Base-by-base conservation (phyloP, 1,284 basidiomycete genomes). In the Hemileia vastatrix region DNA sequence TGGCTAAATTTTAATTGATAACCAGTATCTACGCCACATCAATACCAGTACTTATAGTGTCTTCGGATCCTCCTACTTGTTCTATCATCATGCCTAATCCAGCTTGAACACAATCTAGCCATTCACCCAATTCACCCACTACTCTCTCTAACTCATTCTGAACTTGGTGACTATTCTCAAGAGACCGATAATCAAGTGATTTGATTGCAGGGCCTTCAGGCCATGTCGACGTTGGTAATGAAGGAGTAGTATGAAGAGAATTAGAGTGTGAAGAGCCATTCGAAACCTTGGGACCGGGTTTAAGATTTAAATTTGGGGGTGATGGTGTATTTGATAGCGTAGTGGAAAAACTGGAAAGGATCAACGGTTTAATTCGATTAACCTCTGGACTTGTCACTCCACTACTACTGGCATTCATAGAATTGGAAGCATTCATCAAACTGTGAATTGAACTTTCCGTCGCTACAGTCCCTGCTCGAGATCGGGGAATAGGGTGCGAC, bases 11-110 rank as follows among this genome's bases (percentile, higher is more conserved):
- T n/a, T n/a, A n/a, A n/a, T n/a, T n/a, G n/a, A n/a, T n/a, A n/a
- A n/a, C n/a, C n/a, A n/a, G n/a, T n/a, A n/a, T n/a, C n/a, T n/a
- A n/a, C n/a, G n/a, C n/a, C n/a, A n/a, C n/a, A n/a, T n/a, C n/a
- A n/a, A n/a, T n/a, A n/a, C n/a, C n/a, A n/a, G n/a, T n/a, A n/a
- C n/a, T n/a, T n/a, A n/a, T n/a, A n/a, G n/a, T n/a, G n/a, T n/a
- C n/a, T n/a, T n/a, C n/a, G n/a, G n/a, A n/a, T n/a, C n/a, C n/a
- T n/a, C n/a, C n/a, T n/a, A n/a, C n/a, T n/a, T n/a, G n/a, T 1
- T 61, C 58, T 45, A 61, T 61, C 27, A 61, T 24, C 19, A 54
- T 8, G 1, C 51, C 44, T 44, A 61, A 52, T n/a, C 58, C 58
- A 13, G 43, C 19, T 9, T 61, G 51, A 53, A 50, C 53, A 21